Percentiles rank a stretch among this genome's conserved stretches.
Conservation (phyloP, 148 eudicot genomes). For the Hydrangea macrophylla region DNA sequence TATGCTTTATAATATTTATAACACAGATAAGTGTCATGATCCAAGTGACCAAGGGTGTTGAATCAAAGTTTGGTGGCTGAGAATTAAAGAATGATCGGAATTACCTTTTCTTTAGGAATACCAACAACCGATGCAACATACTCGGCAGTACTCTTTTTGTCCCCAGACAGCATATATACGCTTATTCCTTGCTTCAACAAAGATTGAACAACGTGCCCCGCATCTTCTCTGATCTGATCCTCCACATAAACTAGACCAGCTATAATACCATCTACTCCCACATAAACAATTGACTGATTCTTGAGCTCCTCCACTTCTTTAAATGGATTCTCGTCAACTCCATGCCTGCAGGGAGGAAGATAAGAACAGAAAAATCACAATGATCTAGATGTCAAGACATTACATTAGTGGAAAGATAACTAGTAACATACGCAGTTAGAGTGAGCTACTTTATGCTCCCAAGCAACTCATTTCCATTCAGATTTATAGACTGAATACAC, state of each 20-base stretch:
- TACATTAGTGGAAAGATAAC: too few species aligned
- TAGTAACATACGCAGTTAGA: too few species aligned
- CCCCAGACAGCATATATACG: slow-evolving; percentile 89
- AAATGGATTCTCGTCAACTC: slow-evolving; percentile 47
- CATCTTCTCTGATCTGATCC: slow-evolving; percentile 96
- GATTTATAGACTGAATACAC: too few species aligned
- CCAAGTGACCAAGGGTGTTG: background rate
- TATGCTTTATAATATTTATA: slow-evolving; percentile 1
- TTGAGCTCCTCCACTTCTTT: slow-evolving; percentile 64
- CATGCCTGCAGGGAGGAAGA: slow-evolving; percentile 44
- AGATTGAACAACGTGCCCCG: slow-evolving; percentile 71
- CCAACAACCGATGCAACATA: slow-evolving; percentile 91
- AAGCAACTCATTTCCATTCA: too few species aligned
- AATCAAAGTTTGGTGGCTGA: background rate
- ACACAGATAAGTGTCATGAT: background rate
- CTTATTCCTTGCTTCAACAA: slow-evolving; percentile 61
- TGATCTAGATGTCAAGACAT: background rate
- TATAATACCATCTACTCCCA: slow-evolving; percentile 73
- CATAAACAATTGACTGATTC: slow-evolving; percentile 86
- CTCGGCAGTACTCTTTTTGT: slow-evolving; percentile 79
- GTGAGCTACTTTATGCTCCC: too few species aligned
- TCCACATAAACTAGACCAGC: slow-evolving; percentile 86
- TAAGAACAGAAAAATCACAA: background rate
- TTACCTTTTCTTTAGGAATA: slow-evolving; percentile 69
- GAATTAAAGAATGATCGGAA: background rate